Evolutionary conservation across 352 stramenopile genomes (phyloP).

Genomic region (Phytophthora tentaculata): DNA sequence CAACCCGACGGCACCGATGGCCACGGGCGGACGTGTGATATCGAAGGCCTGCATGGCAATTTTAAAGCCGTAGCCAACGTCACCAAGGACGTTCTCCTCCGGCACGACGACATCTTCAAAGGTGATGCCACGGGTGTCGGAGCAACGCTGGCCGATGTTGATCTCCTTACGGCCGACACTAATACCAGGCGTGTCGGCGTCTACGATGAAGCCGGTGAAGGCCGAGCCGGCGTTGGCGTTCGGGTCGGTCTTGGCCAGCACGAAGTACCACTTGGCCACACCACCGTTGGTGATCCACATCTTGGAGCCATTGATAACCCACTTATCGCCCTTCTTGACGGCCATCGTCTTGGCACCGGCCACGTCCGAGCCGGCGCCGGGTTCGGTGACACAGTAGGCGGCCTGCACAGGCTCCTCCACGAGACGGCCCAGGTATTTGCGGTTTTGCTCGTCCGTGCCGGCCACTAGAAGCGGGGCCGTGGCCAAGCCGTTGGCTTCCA

Average conservation of each 20-base stretch:
- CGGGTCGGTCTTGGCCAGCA: slow-evolving; percentile 91
- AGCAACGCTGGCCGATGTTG: slow-evolving; percentile 92
- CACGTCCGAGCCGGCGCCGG: slow-evolving; percentile 89
- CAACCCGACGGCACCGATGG: slow-evolving; percentile 86
- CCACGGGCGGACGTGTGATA: slow-evolving; percentile 89
- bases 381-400: slow-evolving; percentile 92
- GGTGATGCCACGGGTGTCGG: slow-evolving; percentile 90
- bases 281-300: slow-evolving; percentile 95
- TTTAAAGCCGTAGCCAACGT: slow-evolving; percentile 91
- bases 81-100: slow-evolving; percentile 86
- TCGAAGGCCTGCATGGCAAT: slow-evolving; percentile 94
- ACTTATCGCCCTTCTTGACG: slow-evolving; percentile 94
- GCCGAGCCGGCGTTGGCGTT: slow-evolving; percentile 70
- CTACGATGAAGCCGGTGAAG: slow-evolving; percentile 93
- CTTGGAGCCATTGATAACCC: slow-evolving; percentile 93
- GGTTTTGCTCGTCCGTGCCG: slow-evolving; percentile 80
- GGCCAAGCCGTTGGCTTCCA: slow-evolving; percentile 89
- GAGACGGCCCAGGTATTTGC: slow-evolving; percentile 88
- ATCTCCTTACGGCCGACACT: slow-evolving; percentile 91
- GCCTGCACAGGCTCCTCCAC: slow-evolving; percentile 84
- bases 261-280: slow-evolving; percentile 92
- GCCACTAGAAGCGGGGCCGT: slow-evolving; percentile 86
- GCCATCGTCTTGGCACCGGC: slow-evolving; percentile 90
- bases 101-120: slow-evolving; percentile 93
- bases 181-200: slow-evolving; percentile 87